A percentile compares a stretch with the other conserved stretches of the same genome.
Evolutionary conservation across 2,329 filamentous ascomycete species (phyloP).

Genomic region (Ceratocystiopsis sp.): DNA sequence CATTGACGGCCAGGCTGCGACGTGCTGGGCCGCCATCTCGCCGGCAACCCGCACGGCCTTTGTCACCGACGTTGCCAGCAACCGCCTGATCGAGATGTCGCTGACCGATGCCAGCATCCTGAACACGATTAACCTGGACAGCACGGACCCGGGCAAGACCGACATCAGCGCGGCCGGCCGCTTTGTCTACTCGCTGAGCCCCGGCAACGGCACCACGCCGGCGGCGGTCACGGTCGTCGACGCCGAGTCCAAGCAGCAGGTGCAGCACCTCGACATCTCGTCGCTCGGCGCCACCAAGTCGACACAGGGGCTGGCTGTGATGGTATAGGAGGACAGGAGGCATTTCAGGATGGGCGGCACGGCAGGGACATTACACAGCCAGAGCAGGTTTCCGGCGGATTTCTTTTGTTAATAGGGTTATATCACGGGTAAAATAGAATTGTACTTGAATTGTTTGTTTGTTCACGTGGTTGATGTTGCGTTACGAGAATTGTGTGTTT

Average conservation of each 20-base stretch:
- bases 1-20: constrained; percentile 34
- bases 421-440: no score
- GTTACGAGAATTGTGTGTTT: no score
- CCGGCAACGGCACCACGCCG: constrained; percentile 28
- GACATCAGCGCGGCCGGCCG: constrained; percentile 34
- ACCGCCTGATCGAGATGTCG: constrained; percentile 40
- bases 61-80: constrained; percentile 35
- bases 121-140: constrained; percentile 24
- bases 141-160: constrained; percentile 34
- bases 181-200: constrained; percentile 40
- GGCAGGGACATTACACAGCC: no score
- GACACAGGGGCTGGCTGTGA: constrained; percentile 17
- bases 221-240: constrained; percentile 23
- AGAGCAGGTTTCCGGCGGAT: no score
- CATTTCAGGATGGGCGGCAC: neutral
- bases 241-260: constrained; percentile 12
- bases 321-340: neutral
- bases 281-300: constrained; percentile 12
- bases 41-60: constrained; percentile 31
- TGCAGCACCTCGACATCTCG: constrained; percentile 18
- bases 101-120: constrained; percentile 25
- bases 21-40: constrained; percentile 40
- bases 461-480: no score
- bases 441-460: no score
- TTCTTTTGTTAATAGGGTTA: no score